Percentiles rank a stretch among this genome's conserved stretches.
These are phyloP conservation scores for Blumeria graminis DNA, from an alignment of 2,329 filamentous ascomycete genomes.

Conservation along the genomic window DNA sequence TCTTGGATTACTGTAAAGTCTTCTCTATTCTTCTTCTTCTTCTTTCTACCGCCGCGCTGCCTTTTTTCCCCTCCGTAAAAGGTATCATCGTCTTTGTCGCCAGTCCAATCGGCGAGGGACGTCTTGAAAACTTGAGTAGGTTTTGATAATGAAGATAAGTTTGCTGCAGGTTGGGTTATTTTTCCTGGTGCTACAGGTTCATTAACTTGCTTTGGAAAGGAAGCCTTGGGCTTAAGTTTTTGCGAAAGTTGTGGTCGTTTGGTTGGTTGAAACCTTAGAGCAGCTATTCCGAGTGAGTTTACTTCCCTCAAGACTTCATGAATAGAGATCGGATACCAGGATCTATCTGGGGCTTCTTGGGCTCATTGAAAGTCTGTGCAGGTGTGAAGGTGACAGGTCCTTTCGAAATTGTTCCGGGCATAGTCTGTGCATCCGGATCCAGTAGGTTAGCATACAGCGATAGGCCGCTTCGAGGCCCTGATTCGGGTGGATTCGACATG, in stretches of 20 bases:
- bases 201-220: constrained; percentile 25
- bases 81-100: constrained; percentile 56
- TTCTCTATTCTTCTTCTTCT: constrained; percentile 52
- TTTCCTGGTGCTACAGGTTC: constrained; percentile 9
- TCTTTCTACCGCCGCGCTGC: constrained; percentile 42
- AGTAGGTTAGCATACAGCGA: constrained; percentile 74
- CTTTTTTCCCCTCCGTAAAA: constrained; percentile 38
- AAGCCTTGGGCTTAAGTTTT: constrained; percentile 36
- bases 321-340: constrained; percentile 26
- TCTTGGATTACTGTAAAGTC: constrained; percentile 37
- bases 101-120: constrained; percentile 60
- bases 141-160: constrained; percentile 13
- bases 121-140: constrained; percentile 28
- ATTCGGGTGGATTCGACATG: constrained; percentile 13
- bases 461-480: constrained; percentile 24
- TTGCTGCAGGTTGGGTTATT: constrained; percentile 12
- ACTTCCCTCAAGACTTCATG: constrained; percentile 12
- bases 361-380: constrained; percentile 20
- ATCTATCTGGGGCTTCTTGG: constrained; percentile 33
- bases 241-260: constrained; percentile 46
- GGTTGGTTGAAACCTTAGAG: constrained; percentile 69
- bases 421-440: constrained; percentile 29
- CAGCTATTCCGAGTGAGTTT: constrained; percentile 28
- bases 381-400: constrained; percentile 47
- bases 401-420: constrained; percentile 41